Conservation (phyloP, 2,329 filamentous ascomycete species). For the Pestalotiopsis sp. region DNA sequence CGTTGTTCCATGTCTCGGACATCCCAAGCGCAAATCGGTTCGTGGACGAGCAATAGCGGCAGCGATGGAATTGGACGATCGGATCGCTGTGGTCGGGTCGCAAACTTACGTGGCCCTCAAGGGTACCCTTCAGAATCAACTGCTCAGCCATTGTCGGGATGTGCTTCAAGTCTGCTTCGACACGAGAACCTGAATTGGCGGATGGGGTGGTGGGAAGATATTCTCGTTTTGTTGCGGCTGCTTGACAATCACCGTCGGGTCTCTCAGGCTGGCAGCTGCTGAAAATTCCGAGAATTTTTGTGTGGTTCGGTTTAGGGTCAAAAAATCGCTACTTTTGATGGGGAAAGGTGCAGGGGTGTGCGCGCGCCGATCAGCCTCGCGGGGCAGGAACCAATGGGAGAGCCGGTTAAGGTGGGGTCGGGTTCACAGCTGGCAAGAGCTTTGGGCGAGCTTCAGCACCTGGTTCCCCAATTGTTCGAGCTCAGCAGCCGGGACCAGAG, state of each 20-base stretch:
- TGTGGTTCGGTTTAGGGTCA: constrained; percentile 57
- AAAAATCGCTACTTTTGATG: constrained; percentile 19
- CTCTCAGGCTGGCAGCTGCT: constrained; percentile 29
- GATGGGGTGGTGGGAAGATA: constrained; percentile 41
- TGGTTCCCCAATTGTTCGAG: not conserved
- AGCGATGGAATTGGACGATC: constrained; percentile 21
- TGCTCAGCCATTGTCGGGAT: constrained; percentile 77
- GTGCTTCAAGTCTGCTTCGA: constrained; percentile 18
- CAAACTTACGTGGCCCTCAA: constrained; percentile 86
- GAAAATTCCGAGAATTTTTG: constrained; percentile 39
- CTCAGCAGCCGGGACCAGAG: no score
- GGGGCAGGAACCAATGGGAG: constrained; percentile 32
- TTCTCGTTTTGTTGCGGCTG: constrained; percentile 15
- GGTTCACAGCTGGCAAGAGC: constrained; percentile 1
- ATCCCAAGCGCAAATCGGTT: constrained; percentile 11
- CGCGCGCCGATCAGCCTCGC: constrained; percentile 18
- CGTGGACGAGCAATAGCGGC: constrained; percentile 23
- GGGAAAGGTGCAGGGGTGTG: constrained; percentile 2
- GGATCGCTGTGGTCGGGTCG: constrained; percentile 4
- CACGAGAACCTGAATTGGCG: constrained; percentile 25
- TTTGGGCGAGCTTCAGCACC: not conserved
- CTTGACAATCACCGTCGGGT: constrained; percentile 40
- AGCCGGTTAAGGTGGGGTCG: not conserved
- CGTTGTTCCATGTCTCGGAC: not conserved
- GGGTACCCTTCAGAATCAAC: constrained; percentile 94